A percentile compares a stretch with the other conserved stretches of the same genome.
These are phyloP conservation scores for Xylariomycetidae sp. DNA, from an alignment of 2,329 filamentous ascomycete genomes.

Conservation along the genomic window DNA sequence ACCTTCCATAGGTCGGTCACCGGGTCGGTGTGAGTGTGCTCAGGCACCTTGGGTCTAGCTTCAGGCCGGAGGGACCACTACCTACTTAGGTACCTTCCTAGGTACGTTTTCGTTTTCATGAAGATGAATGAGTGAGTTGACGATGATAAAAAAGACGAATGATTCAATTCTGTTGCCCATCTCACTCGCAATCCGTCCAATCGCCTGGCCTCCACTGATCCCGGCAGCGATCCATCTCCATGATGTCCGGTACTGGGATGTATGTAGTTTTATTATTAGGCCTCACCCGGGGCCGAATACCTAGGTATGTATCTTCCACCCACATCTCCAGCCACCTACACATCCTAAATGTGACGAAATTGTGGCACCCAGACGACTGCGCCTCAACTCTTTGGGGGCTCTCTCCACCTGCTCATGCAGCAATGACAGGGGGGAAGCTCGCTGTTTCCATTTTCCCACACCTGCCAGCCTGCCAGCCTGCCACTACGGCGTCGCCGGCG, in stretches of 20 bases:
- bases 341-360: no score
- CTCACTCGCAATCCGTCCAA: background rate
- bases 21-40: background rate
- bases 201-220: background rate
- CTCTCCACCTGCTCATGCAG: no score
- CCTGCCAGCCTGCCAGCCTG: no score
- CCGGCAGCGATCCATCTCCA: background rate
- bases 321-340: no score
- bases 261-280: no score
- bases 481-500: background rate
- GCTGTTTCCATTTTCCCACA: no score
- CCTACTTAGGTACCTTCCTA: background rate
- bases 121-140: background rate
- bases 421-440: no score
- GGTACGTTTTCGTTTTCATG: background rate
- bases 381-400: no score
- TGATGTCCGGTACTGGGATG: no score
- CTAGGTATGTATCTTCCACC: no score
- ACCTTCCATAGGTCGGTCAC: background rate
- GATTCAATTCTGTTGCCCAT: background rate
- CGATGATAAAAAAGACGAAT: background rate
- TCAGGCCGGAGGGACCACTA: background rate
- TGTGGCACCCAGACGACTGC: no score
- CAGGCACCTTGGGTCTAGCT: background rate
- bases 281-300: no score